These are phyloP conservation scores for Pichia scutulata DNA, from an alignment of 805 yeast genomes.

Conservation along the genomic window DNA sequence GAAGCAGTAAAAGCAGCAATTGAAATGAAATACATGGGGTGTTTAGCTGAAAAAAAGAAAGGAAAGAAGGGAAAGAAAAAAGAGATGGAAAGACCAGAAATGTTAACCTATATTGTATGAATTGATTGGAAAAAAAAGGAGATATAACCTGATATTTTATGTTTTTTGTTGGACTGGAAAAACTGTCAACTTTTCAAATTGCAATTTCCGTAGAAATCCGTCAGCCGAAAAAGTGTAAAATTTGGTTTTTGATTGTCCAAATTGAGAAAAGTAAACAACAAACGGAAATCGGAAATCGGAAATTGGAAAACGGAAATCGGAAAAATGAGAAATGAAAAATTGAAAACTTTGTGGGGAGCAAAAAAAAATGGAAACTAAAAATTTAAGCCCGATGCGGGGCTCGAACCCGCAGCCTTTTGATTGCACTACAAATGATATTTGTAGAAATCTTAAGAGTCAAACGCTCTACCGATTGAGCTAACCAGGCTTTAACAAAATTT, in stretches of 20 bases:
- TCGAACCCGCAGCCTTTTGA: constrained; percentile 14
- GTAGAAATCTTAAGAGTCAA: constrained; percentile 9
- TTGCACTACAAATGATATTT: constrained; percentile 1
- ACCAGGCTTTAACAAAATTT: constrained; percentile 5
- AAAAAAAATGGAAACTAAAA: background rate
- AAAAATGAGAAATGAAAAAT: background rate
- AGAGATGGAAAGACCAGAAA: background rate
- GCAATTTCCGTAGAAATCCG: background rate
- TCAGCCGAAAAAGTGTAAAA: too few relatives aligned
- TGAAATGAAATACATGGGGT: background rate
- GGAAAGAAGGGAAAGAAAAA: background rate
- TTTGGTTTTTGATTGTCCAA: too few relatives aligned
- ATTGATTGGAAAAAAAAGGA: background rate
- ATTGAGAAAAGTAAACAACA: background rate
- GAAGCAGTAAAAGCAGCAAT: constrained; percentile 1
- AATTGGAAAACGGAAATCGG: background rate
- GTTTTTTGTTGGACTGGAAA: too few relatives aligned
- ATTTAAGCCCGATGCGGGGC: constrained; percentile 12
- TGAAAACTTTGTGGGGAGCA: too few relatives aligned
- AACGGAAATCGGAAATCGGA: background rate
- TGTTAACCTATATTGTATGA: too few relatives aligned
- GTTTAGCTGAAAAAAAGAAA: background rate
- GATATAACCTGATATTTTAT: background rate
- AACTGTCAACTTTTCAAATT: too few relatives aligned
- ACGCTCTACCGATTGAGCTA: constrained; percentile 14